Evolutionary conservation across 352 stramenopile species (phyloP), one percentile per base, ranked within the genome.

Genomic region (Globisporangium solare): DNA sequence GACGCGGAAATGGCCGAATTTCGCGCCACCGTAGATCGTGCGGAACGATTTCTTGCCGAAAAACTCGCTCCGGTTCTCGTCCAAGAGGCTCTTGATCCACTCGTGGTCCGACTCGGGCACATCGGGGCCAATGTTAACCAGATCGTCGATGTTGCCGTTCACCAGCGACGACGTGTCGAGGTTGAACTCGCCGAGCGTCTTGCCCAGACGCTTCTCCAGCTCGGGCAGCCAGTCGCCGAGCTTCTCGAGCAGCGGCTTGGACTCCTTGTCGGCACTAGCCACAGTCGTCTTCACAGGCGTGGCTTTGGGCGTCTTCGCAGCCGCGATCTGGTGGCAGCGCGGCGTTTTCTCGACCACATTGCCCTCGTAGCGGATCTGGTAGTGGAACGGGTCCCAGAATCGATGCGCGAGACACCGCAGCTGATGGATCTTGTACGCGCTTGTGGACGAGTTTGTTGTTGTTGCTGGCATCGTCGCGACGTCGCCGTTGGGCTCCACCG

Each of bases 1-100:
- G 21, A 94, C 60, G 27, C 73, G 67, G 54, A 92, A 91, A 20
- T 82, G 57, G 20, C 84, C 84, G 11, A 91, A 71, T 24, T 64
- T 55, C 11, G 56, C 68, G 6, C 79, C 81, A 31, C 83, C 81
- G 63, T 86, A 74, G 35, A 91, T 52, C 24, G 67, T 73, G 57
- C 78, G 51, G 37, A 65, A 65, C 14, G 52, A 52, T 20, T 65
- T 56, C 27, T 49, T 64, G 8, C n/a, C 47, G 14, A 49, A 40
- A 17, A 15, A 31, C 47, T 56, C 56, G 3, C 56, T 31, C 11
- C 12, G 48, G 15, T 31, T 54, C 43, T 66, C 60, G 35, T 58
- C 32, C 37, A 74, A 24, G 31, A 79, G 35, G 20, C 73, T 24
- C 27, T 76, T 53, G 13, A 77, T 55, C 70, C 59, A 79, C 51